A percentile compares a stretch with the other conserved stretches of the same genome.
phyloP scores from a whole-genome alignment of 306 rosid species.

The Cicer cuneatum region DNA sequence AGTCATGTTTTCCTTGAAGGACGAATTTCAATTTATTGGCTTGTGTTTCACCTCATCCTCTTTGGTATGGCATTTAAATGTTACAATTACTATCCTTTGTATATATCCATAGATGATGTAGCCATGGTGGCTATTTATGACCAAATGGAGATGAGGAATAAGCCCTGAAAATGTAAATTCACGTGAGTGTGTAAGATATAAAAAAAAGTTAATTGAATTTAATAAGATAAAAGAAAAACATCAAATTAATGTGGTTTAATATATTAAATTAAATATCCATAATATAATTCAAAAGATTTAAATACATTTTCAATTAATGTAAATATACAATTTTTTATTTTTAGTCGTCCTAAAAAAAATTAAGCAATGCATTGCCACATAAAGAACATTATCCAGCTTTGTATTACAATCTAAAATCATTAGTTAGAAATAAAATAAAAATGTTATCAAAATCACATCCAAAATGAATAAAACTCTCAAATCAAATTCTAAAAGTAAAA shows the following conservation, averaged over 20 bases:
- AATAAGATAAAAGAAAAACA: neutral
- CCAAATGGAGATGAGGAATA: slow-evolving; percentile 26
- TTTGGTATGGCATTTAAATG: slow-evolving; percentile 43
- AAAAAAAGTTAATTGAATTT: neutral
- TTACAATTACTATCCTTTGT: slow-evolving; percentile 30
- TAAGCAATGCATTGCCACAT: too few species aligned
- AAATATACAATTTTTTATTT: too few species aligned
- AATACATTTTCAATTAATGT: too few species aligned
- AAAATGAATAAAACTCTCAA: too few species aligned
- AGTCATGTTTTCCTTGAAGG: slow-evolving; percentile 31
- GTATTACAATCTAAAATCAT: too few species aligned
- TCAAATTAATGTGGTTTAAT: neutral
- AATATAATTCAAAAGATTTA: too few species aligned
- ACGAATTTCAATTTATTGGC: slow-evolving; percentile 38
- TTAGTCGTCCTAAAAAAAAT: too few species aligned
- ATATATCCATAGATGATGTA: slow-evolving; percentile 16
- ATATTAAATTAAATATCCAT: too few species aligned
- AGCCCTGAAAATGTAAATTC: slow-evolving; percentile 9
- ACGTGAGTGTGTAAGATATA: neutral
- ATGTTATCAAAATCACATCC: too few species aligned
- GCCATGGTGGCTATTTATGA: slow-evolving; percentile 13
- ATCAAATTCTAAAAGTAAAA: too few species aligned
- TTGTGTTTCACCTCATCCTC: slow-evolving; percentile 17
- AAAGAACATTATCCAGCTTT: too few species aligned
- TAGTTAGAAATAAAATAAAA: too few species aligned